Evolutionary conservation across 768 basidiomycete species (phyloP).

Genomic region (Mrakia frigida): DNA sequence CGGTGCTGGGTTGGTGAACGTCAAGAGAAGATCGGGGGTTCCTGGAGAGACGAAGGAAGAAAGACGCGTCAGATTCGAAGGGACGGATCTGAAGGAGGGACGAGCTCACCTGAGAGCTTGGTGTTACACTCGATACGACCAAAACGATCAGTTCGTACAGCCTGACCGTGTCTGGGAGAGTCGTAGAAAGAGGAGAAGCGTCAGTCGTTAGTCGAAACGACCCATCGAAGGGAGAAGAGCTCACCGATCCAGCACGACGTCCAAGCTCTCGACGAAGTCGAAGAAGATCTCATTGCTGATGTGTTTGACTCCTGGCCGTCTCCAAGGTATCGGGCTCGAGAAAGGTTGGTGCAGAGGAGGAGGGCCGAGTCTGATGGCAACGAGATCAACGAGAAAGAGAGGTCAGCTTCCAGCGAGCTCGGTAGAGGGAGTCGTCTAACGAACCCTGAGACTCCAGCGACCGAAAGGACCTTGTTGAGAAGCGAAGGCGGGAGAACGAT

Average conservation of each 20-base stretch:
- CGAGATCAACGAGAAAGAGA: neutral
- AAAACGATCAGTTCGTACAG: constrained; percentile 58
- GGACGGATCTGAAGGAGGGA: neutral
- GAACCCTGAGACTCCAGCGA: constrained; percentile 52
- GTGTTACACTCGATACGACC: constrained; percentile 74
- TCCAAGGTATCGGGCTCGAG: constrained; percentile 89
- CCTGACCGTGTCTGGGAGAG: constrained; percentile 1
- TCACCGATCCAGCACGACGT: constrained; percentile 71
- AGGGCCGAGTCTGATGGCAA: constrained; percentile 37
- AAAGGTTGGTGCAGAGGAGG: constrained; percentile 54
- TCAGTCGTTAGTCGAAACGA: neutral
- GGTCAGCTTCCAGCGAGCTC: neutral
- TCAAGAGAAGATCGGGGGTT: constrained; percentile 78
- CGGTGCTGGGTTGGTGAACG: constrained; percentile 67
- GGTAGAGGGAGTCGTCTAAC: neutral
- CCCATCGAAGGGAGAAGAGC: constrained; percentile 33
- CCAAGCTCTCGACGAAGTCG: constrained; percentile 77
- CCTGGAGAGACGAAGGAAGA: constrained; percentile 49
- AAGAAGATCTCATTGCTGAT: constrained; percentile 89
- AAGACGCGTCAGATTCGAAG: constrained; percentile 3
- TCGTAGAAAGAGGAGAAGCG: constrained; percentile 36
- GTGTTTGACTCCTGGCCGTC: constrained; percentile 74
- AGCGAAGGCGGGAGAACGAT: constrained; percentile 89
- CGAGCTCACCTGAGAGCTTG: constrained; percentile 62
- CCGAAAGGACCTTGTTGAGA: constrained; percentile 61